These are phyloP conservation scores for Neocatenulostroma microsporum DNA, from an alignment of 2,329 filamentous ascomycete genomes.

Conservation along the genomic window DNA sequence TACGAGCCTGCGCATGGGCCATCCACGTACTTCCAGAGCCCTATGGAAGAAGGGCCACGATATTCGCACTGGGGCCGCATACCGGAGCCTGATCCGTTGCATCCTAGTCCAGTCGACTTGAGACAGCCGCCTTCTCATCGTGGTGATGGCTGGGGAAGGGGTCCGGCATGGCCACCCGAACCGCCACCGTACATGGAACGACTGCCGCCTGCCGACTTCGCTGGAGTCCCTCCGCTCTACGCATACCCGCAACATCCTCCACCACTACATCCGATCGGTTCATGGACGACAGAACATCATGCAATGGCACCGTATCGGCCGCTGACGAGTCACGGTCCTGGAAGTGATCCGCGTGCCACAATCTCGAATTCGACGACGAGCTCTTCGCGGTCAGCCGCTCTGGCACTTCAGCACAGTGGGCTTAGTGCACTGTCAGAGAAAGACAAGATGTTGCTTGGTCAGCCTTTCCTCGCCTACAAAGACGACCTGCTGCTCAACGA, in stretches of 20 bases:
- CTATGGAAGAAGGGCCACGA: conserved; percentile 4
- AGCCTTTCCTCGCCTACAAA: conserved; percentile 72
- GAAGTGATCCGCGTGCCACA: conserved; percentile 16
- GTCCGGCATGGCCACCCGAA: conserved; percentile 5
- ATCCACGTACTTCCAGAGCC: conserved; percentile 7
- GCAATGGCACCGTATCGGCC: conserved; percentile 2
- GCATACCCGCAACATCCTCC: conserved; percentile 6
- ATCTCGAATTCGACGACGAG: conserved; percentile 26
- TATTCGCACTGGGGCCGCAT: conserved; percentile 18
- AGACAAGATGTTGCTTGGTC: conserved; percentile 78
- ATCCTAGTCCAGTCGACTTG: conserved; percentile 1
- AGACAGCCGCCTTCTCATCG: conserved; percentile 3
- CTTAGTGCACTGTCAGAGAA: conserved; percentile 63
- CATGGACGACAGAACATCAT: conserved; percentile 10
- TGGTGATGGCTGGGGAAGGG: conserved; percentile 3
- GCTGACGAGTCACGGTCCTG: conserved; percentile 2
- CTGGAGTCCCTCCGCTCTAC: conserved; percentile 11
- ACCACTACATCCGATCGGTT: conserved; percentile 9
- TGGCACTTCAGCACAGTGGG: conserved; percentile 28
- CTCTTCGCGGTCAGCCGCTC: conserved; percentile 38
- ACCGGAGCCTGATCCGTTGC: conserved; percentile 4
- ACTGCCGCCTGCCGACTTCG: conserved; percentile 12
- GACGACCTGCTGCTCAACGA: conserved; percentile 66
- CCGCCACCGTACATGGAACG: conserved; percentile 7
- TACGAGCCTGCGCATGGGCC: conserved; percentile 14